These are phyloP conservation scores for Kernera saxatilis DNA, from an alignment of 345 rosid species.

Conservation along the genomic window DNA sequence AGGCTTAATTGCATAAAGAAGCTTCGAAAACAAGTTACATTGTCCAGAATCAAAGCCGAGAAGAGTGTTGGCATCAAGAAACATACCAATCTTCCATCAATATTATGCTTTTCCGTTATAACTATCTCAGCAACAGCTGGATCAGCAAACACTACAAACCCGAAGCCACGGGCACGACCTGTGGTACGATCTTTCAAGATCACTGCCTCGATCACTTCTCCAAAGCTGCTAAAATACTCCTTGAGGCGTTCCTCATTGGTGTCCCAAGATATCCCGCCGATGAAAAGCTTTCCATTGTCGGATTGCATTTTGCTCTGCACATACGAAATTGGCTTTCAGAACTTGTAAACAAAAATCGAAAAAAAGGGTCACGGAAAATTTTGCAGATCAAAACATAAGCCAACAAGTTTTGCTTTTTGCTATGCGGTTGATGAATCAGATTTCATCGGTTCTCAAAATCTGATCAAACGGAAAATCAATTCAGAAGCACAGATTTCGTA, in stretches of 20 bases:
- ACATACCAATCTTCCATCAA: constrained; percentile 91
- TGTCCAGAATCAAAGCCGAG: constrained; percentile 7
- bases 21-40: constrained; percentile 34
- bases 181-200: constrained; percentile 98
- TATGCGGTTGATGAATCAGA: neutral
- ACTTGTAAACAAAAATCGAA: neutral
- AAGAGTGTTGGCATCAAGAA: neutral
- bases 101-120: constrained; percentile 74
- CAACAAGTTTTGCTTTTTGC: neutral
- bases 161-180: constrained; percentile 98
- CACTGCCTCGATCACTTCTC: constrained; percentile 94
- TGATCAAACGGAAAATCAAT: constrained; percentile 26
- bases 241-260: constrained; percentile 92
- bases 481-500: constrained; percentile 16
- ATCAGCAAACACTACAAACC: constrained; percentile 90
- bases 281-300: constrained; percentile 85
- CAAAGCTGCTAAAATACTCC: constrained; percentile 81
- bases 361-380: neutral
- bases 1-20: neutral
- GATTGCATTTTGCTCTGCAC: constrained; percentile 75
- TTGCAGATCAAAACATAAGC: constrained; percentile 1
- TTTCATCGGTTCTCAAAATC: neutral
- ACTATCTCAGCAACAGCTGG: constrained; percentile 87
- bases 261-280: constrained; percentile 99
- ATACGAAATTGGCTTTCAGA: neutral